phyloP scores from a whole-genome alignment of 2,329 filamentous ascomycete species.

The Sclerotiophoma versabilis region DNA sequence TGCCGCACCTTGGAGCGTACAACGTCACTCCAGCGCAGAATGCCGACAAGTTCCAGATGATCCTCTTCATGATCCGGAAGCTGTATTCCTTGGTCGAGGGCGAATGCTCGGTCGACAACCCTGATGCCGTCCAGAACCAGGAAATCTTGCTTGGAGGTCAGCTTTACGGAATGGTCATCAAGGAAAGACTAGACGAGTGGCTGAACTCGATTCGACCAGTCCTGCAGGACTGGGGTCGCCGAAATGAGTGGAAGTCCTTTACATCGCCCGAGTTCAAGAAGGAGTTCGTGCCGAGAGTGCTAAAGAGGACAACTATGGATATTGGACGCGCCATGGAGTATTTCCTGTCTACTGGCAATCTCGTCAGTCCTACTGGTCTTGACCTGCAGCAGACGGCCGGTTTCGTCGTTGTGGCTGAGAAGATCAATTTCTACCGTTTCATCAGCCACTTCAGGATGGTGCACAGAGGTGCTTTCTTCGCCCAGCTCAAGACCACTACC shows the following conservation, averaged over 20 bases:
- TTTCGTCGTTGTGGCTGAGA: slow-evolving; percentile 96
- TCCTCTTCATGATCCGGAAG: slow-evolving; percentile 96
- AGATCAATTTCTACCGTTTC: slow-evolving; percentile 98
- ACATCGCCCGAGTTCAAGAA: slow-evolving; percentile 76
- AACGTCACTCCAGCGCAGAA: slow-evolving; percentile 86
- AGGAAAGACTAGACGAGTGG: slow-evolving; percentile 92
- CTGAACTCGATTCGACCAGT: slow-evolving; percentile 68
- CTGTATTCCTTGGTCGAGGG: slow-evolving; percentile 91
- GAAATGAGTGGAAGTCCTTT: slow-evolving; percentile 65
- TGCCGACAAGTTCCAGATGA: slow-evolving; percentile 89
- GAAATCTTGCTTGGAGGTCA: slow-evolving; percentile 93
- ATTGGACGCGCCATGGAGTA: slow-evolving; percentile 89
- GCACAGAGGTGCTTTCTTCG: slow-evolving; percentile 98
- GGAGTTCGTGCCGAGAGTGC: slow-evolving; percentile 80
- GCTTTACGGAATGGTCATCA: slow-evolving; percentile 92
- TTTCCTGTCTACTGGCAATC: slow-evolving; percentile 93
- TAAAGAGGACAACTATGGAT: slow-evolving; percentile 85
- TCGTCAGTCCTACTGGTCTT: slow-evolving; percentile 87
- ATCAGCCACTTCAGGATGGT: slow-evolving; percentile 99
- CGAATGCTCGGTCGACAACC: slow-evolving; percentile 92
- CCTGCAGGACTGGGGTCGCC: slow-evolving; percentile 62
- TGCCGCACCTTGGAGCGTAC: slow-evolving; percentile 88
- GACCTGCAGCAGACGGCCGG: slow-evolving; percentile 95
- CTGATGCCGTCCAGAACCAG: slow-evolving; percentile 95
- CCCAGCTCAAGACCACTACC: slow-evolving; percentile 94